Percentiles rank a stretch among this genome's conserved stretches.
These are phyloP conservation scores for Mucor racemosus DNA, from an alignment of 371 early-diverging fungal genomes.

Conservation along the genomic window DNA sequence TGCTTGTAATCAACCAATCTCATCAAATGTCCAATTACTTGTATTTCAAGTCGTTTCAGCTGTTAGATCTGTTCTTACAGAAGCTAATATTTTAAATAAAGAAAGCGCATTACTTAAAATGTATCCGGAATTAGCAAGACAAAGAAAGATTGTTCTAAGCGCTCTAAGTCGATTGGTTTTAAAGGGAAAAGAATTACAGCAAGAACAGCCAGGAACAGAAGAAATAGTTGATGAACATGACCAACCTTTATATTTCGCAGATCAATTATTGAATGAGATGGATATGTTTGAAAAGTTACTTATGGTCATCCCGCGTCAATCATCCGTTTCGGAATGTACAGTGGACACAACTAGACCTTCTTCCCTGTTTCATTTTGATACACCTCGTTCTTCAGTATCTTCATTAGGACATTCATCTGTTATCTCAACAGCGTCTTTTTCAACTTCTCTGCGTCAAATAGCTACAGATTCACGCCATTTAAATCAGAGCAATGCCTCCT, in stretches of 20 bases:
- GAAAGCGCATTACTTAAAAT: conserved; percentile 44
- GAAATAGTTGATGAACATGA: conserved; percentile 11
- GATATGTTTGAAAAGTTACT: conserved; percentile 36
- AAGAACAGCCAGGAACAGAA: background rate
- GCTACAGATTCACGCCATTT: conserved; percentile 24
- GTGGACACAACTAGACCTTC: conserved; percentile 17
- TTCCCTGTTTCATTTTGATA: conserved; percentile 18
- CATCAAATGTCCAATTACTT: conserved; percentile 26
- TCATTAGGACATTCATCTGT: conserved; percentile 29
- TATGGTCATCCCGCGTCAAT: conserved; percentile 6
- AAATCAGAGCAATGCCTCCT: conserved; percentile 24
- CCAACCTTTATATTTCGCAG: conserved; percentile 24
- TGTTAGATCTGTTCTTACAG: conserved; percentile 43
- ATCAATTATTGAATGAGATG: conserved; percentile 40
- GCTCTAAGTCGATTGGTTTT: conserved; percentile 46
- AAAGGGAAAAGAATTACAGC: conserved; percentile 44
- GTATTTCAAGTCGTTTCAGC: conserved; percentile 46
- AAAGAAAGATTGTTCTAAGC: conserved; percentile 42
- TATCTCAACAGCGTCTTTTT: conserved; percentile 14
- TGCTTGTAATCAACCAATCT: conserved; percentile 21
- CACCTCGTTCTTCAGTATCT: conserved; percentile 30
- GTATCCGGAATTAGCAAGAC: conserved; percentile 46
- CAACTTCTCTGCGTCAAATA: conserved; percentile 26
- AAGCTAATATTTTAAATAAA: conserved; percentile 46
- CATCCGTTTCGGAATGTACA: conserved; percentile 15